Base-by-base conservation (phyloP, 2,329 filamentous ascomycete genomes). In the Pseudogymnoascus sp. region DNA sequence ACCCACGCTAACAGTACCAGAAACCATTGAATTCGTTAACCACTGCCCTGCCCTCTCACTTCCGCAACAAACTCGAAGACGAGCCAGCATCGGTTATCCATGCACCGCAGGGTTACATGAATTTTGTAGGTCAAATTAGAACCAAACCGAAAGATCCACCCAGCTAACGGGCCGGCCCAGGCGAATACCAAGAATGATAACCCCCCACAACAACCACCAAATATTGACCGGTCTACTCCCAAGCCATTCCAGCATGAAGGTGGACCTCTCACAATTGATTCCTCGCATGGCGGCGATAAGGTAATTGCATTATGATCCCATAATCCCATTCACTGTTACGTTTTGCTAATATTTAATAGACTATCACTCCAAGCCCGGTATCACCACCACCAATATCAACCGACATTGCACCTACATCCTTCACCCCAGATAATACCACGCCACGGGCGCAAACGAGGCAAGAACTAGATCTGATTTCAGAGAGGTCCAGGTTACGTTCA, bases 21-120 rank as follows among this genome's bases (percentile, higher is more conserved):
- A 47, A 33, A 50, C 42, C 35, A 62, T 33, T 53, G 16, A 33
- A 35, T 21, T 26, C 33, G 16, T 33, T 86, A 14, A 78, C 77
- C 61, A 88, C 85, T 4, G 82, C 81, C 65, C 70, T 88, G 8
- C 76, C 84, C 2, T 83, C 85, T 44, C 77, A 80, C 64, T 70
- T 87, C 73, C 78, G 86, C 72, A 80, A 81, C 61, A 77, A 78
- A 62, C 82, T 82, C 24, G 86, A 86, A 65, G 91, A 96, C 68
- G 91, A 93, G 68, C 88, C 91, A 24, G 83, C 91, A 62, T 97
- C 93, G 1, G 93, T 96, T 62, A 96, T 97, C 68, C 93, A 96
- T 79, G 91, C 90, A 14, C 92, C 93, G 0, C 82, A 91, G 67
- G 90, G 88, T 66, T 97, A 95, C 75, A 83, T 85, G 63, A 84